Evolutionary conservation across 495 filamentous ascomycete genomes (phyloP), one percentile per base, ranked within the genome.

Genomic region (Aspergillus cavernicola): DNA sequence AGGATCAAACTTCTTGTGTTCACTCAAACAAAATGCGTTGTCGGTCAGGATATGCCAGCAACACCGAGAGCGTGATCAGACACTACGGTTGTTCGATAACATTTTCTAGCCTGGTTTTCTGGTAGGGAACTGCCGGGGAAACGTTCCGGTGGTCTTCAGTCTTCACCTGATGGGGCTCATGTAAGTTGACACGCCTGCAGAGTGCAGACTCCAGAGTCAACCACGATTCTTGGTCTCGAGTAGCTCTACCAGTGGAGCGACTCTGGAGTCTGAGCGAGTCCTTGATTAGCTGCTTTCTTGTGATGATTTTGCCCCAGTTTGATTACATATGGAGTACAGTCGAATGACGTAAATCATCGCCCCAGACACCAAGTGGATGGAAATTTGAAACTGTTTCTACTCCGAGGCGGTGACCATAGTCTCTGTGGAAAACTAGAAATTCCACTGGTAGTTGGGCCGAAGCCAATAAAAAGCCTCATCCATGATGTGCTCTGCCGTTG

Each of bases 401-500:
- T 47, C 24, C 31, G n/a, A n/a, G n/a, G n/a, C n/a, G n/a, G n/a
- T n/a, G n/a, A n/a, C n/a, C n/a, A n/a, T n/a, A n/a, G n/a, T n/a
- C n/a, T n/a, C n/a, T n/a, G n/a, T n/a, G n/a, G n/a, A n/a, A n/a
- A n/a, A n/a, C n/a, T n/a, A n/a, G n/a, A n/a, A n/a, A n/a, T n/a
- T n/a, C n/a, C n/a, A n/a, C 39, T 26, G 39, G 1, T 11, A 15
- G 15, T 3, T n/a, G 40, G 26, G 15, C 16, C 33, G 48, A 51
- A 8, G 32, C 55, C 55, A 57, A 57, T 57, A 31, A 53, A 45
- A 44, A 26, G n/a, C 13, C 19, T 45, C 32, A 32, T 23, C 31
- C 45, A 53, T 53, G 56, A 58, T 52, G 56, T 58, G 56, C 56
- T 58, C 44, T 53, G 31, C 56, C 56, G 56, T 45, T 49, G 51